Evolutionary conservation across 495 filamentous ascomycete genomes (phyloP).

Genomic region (Aspergillus asperescens): DNA sequence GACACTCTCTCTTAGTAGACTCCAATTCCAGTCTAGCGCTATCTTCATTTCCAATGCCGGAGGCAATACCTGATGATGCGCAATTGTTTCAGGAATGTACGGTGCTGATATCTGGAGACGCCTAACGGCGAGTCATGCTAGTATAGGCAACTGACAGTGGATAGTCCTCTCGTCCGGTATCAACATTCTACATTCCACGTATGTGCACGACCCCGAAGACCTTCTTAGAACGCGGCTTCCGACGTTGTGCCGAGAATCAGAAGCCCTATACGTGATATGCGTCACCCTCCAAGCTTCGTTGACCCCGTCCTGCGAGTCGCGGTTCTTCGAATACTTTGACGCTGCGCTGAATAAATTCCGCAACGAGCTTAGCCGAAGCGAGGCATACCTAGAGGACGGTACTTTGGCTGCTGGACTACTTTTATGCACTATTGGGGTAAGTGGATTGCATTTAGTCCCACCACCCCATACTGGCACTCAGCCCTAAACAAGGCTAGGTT

Average conservation of each 20-base stretch:
- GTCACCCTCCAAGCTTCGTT: constrained; percentile 31
- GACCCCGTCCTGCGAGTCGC: constrained; percentile 4
- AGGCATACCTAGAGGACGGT: constrained; percentile 24
- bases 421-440: constrained; percentile 34
- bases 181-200: constrained; percentile 32
- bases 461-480: too few relatives aligned
- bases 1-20: not conserved
- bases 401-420: constrained; percentile 34
- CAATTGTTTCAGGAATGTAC: constrained; percentile 31
- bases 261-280: constrained; percentile 30
- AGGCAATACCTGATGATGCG: constrained; percentile 13
- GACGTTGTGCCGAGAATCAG: constrained; percentile 25
- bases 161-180: constrained; percentile 30
- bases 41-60: too few relatives aligned
- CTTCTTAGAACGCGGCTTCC: constrained; percentile 25
- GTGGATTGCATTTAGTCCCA: too few relatives aligned
- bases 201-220: constrained; percentile 16
- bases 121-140: not conserved
- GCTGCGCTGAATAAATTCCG: constrained; percentile 27
- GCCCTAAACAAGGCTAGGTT: too few relatives aligned
- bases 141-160: not conserved
- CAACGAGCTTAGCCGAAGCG: constrained; percentile 25
- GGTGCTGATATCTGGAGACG: too few relatives aligned
- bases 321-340: constrained; percentile 34
- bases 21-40: not conserved